Percentiles rank a stretch among this genome's conserved stretches.
phyloP scores from a whole-genome alignment of 345 rosid species.

The Gossypium ekmanianum region DNA sequence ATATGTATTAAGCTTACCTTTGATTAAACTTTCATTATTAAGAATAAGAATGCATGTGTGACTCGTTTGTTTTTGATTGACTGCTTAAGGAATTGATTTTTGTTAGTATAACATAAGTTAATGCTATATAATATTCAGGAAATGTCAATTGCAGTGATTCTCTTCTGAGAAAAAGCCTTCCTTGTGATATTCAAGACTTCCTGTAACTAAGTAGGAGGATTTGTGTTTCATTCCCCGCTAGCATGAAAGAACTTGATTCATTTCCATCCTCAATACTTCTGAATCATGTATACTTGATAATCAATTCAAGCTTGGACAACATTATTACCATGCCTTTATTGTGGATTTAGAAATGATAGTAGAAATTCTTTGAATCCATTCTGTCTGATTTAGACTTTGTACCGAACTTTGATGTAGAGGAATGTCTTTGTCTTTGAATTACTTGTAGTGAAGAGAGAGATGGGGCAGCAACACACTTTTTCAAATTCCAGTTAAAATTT shows the following conservation, averaged over 20 bases:
- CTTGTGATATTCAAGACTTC: background rate
- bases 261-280: background rate
- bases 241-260: background rate
- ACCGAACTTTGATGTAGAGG: background rate
- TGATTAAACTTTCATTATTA: background rate
- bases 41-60: background rate
- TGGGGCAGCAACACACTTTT: background rate
- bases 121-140: background rate
- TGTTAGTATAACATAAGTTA: background rate
- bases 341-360: background rate
- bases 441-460: background rate
- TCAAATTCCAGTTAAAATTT: background rate
- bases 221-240: background rate
- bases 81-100: background rate
- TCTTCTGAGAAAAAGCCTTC: background rate
- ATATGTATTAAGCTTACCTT: background rate
- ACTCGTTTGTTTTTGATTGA: background rate
- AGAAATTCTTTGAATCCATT: background rate
- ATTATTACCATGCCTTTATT: background rate
- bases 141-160: background rate
- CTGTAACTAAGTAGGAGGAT: background rate
- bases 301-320: background rate
- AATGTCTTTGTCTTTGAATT: background rate
- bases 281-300: background rate
- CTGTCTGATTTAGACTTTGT: background rate